Conservation (phyloP, 2,329 filamentous ascomycete genomes). For the Zalaria obscura region DNA sequence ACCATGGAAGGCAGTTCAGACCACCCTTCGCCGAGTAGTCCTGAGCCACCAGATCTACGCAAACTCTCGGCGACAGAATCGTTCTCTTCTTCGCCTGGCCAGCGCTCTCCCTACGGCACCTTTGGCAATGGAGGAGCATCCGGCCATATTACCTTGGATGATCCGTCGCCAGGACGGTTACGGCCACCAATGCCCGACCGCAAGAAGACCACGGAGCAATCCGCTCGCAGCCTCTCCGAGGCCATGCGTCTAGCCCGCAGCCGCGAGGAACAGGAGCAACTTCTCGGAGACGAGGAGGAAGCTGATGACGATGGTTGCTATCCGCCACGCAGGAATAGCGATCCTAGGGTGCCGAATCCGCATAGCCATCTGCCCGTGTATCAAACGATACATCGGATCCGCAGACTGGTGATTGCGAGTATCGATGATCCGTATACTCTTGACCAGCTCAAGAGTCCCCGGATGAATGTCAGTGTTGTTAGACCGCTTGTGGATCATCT, state of each 20-base stretch:
- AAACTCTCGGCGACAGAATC: constrained; percentile 1
- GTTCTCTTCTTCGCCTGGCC: too few relatives aligned
- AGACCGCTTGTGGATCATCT: constrained; percentile 73
- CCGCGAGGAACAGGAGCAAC: constrained; percentile 33
- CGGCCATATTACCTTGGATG: constrained; percentile 13
- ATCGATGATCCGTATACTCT: constrained; percentile 51
- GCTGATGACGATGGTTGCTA: constrained; percentile 33
- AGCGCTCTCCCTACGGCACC: too few relatives aligned
- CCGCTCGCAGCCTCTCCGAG: constrained; percentile 21
- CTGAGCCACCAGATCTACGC: neutral
- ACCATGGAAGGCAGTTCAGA: too few relatives aligned
- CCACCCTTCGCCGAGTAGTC: too few relatives aligned
- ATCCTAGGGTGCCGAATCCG: constrained; percentile 34
- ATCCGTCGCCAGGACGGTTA: constrained; percentile 8
- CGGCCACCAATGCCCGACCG: constrained; percentile 15
- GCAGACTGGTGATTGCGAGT: constrained; percentile 30
- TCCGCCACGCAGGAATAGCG: constrained; percentile 21
- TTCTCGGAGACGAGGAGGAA: constrained; percentile 29
- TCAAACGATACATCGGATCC: constrained; percentile 54
- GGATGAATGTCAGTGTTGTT: constrained; percentile 69
- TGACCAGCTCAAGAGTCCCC: constrained; percentile 65
- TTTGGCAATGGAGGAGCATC: neutral
- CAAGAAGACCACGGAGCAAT: constrained; percentile 14
- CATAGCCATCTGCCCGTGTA: constrained; percentile 57
- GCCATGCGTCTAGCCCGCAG: constrained; percentile 24